phyloP scores from a whole-genome alignment of 2,329 filamentous ascomycete genomes.

The Ophiocordyceps robertsii region DNA sequence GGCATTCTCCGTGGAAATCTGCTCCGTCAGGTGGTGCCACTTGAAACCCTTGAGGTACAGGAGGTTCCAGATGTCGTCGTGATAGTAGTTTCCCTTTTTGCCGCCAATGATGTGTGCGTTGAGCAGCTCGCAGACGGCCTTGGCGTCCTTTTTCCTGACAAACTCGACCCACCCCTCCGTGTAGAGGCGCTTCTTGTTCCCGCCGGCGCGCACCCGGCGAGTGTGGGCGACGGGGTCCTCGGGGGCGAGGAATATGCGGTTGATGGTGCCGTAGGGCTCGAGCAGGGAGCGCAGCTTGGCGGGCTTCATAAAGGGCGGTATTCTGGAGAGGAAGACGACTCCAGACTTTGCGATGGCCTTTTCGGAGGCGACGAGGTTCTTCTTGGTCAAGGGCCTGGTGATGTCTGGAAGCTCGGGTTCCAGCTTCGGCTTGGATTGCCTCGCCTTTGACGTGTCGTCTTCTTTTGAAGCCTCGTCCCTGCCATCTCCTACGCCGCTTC shows the following conservation, averaged over 20 bases:
- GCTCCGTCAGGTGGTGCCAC: constrained; percentile 62
- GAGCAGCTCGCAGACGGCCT: constrained; percentile 59
- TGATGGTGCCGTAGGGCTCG: constrained; percentile 60
- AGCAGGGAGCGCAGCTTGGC: constrained; percentile 63
- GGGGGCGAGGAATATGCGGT: constrained; percentile 66
- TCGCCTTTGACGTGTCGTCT: constrained; percentile 8
- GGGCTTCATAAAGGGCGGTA: constrained; percentile 83
- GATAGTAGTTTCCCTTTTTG: constrained; percentile 72
- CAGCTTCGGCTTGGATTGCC: constrained; percentile 11
- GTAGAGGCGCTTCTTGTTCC: constrained; percentile 73
- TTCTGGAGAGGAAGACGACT: constrained; percentile 70
- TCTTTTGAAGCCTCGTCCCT: neutral
- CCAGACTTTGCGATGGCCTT: constrained; percentile 59
- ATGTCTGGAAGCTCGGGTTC: constrained; percentile 29
- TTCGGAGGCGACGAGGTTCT: constrained; percentile 53
- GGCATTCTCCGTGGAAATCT: constrained; percentile 71
- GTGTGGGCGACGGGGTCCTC: constrained; percentile 56
- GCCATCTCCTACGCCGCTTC: neutral
- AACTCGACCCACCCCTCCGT: constrained; percentile 85
- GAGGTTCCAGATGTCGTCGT: constrained; percentile 78
- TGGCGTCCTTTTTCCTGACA: constrained; percentile 59
- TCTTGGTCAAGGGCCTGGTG: constrained; percentile 44
- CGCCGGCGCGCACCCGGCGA: constrained; percentile 55
- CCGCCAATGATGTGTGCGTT: constrained; percentile 71
- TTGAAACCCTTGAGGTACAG: constrained; percentile 75